These are phyloP conservation scores for Cicer bijugum DNA, from an alignment of 306 rosid species.

Conservation along the genomic window DNA sequence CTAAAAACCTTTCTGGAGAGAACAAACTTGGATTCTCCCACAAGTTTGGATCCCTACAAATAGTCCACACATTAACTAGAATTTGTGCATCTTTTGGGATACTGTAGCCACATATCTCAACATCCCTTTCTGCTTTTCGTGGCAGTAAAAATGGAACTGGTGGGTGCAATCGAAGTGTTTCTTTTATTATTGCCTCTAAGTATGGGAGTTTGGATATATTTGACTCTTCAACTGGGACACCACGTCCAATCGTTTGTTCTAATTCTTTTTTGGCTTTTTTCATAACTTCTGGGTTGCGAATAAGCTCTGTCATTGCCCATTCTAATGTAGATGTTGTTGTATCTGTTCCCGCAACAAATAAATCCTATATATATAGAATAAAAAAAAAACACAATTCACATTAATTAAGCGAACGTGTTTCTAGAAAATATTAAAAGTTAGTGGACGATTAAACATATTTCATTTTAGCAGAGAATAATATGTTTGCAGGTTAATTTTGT, in stretches of 20 bases:
- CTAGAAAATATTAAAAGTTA: too few relatives aligned
- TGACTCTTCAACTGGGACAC: slow-evolving; percentile 27
- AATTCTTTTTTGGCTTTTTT: slow-evolving; percentile 34
- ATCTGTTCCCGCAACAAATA: slow-evolving; percentile 44
- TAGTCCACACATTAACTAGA: slow-evolving; percentile 39
- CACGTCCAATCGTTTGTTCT: neutral
- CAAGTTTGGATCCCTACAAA: slow-evolving; percentile 31
- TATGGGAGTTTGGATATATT: slow-evolving; percentile 19
- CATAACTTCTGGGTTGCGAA: slow-evolving; percentile 12
- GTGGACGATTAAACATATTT: too few relatives aligned
- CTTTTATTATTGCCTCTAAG: slow-evolving; percentile 33
- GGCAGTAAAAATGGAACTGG: slow-evolving; percentile 42
- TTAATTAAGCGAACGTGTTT: neutral
- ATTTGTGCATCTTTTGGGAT: slow-evolving; percentile 41
- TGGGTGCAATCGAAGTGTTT: slow-evolving; percentile 39
- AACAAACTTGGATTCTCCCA: slow-evolving; percentile 40
- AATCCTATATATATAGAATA: slow-evolving; percentile 20
- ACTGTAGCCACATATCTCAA: slow-evolving; percentile 32
- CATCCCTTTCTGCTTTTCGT: slow-evolving; percentile 39
- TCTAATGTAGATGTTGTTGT: slow-evolving; percentile 39
- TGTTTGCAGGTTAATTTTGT: too few relatives aligned
- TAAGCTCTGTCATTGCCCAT: slow-evolving; percentile 44
- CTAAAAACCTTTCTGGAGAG: slow-evolving; percentile 39
- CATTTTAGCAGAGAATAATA: too few relatives aligned
- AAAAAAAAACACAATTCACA: neutral